These are phyloP conservation scores for Gaertneriomyces semiglobifer DNA, from an alignment of 192 early-diverging fungal species.

Conservation along the genomic window DNA sequence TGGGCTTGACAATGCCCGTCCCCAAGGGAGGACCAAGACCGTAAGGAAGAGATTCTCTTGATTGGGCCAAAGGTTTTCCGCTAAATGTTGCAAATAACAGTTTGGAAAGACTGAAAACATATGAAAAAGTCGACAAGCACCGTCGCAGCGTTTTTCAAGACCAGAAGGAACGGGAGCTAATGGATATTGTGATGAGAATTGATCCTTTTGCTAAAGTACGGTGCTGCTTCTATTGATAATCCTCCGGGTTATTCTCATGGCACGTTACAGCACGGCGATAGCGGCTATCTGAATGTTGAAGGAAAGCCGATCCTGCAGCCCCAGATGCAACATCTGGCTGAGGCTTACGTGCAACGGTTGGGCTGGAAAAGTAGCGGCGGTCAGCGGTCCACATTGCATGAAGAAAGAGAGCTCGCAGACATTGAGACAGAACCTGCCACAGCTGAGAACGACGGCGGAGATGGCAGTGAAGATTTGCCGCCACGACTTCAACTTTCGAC, in stretches of 20 bases:
- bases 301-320: conserved; percentile 23
- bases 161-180: conserved; percentile 34
- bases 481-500: conserved; percentile 10
- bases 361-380: neutral
- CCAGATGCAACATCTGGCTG: conserved; percentile 27
- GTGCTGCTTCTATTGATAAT: neutral
- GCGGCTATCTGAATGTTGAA: conserved; percentile 38
- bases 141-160: neutral
- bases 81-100: conserved; percentile 2
- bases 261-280: conserved; percentile 27
- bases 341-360: conserved; percentile 3
- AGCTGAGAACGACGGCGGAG: neutral
- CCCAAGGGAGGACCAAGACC: conserved; percentile 47
- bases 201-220: conserved; percentile 41
- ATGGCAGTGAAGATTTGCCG: neutral
- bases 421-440: neutral
- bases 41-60: conserved; percentile 21
- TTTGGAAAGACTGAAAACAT: conserved; percentile 2
- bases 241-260: neutral
- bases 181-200: conserved; percentile 29
- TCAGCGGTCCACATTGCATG: neutral
- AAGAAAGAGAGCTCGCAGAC: neutral
- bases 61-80: neutral
- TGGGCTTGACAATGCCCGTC: conserved; percentile 46
- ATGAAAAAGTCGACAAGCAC: neutral